Evolutionary conservation across 2,329 filamentous ascomycete species (phyloP).

Genomic region (Fusarium oligoseptatum): DNA sequence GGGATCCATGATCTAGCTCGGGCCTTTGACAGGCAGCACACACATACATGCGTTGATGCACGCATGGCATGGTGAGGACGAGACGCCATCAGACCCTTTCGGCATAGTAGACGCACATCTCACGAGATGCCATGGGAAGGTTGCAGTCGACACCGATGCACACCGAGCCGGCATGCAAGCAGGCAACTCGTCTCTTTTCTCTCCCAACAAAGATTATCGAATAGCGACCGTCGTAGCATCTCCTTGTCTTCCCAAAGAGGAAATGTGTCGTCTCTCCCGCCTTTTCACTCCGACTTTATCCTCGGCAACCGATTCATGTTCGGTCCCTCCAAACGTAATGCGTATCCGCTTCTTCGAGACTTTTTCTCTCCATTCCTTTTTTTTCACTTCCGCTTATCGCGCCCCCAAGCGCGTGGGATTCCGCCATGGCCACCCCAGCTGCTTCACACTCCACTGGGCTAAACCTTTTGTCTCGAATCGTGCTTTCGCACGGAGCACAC

Average conservation of each 20-base stretch:
- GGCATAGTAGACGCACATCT: slow-evolving; percentile 4
- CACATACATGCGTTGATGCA: slow-evolving; percentile 17
- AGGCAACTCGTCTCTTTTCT: neutral
- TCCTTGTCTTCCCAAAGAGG: slow-evolving; percentile 7
- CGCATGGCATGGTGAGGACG: slow-evolving; percentile 8
- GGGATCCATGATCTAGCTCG: neutral
- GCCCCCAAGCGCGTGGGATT: slow-evolving; percentile 13
- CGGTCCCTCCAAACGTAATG: slow-evolving; percentile 27
- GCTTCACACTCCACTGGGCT: slow-evolving; percentile 27
- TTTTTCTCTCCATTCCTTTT: slow-evolving; percentile 7
- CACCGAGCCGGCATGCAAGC: slow-evolving; percentile 1
- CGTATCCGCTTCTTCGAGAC: slow-evolving; percentile 11
- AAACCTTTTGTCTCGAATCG: slow-evolving; percentile 20
- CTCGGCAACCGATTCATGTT: slow-evolving; percentile 19
- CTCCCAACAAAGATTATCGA: slow-evolving; percentile 5
- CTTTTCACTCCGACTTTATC: neutral
- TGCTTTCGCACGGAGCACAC: slow-evolving; percentile 13
- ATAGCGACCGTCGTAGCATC: neutral
- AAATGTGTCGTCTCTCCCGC: slow-evolving; percentile 1
- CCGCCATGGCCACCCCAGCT: slow-evolving; percentile 8
- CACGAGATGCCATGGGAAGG: neutral
- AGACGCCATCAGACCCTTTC: neutral
- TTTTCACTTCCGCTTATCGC: slow-evolving; percentile 23
- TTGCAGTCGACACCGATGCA: slow-evolving; percentile 4
- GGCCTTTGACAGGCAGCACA: slow-evolving; percentile 11